Conservation (phyloP, 2,329 filamentous ascomycete species). For the Fusarium vanettenii region DNA sequence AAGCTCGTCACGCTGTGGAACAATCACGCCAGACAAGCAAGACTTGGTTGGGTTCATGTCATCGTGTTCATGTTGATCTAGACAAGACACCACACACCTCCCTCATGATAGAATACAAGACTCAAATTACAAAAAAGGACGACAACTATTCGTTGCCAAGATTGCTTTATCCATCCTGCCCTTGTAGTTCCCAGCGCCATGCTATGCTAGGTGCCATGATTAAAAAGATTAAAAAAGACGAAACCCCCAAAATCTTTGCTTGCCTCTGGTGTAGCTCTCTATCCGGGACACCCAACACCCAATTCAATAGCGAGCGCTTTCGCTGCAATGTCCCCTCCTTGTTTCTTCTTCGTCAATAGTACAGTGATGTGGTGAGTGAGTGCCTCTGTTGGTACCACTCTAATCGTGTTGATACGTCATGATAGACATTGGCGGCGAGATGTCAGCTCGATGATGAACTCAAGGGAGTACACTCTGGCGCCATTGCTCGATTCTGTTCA, state of each 20-base stretch:
- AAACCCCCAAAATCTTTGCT: slow-evolving; percentile 6
- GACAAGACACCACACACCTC: slow-evolving; percentile 2
- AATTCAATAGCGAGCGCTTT: slow-evolving; percentile 9
- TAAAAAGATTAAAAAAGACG: slow-evolving; percentile 20
- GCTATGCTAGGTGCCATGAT: slow-evolving; percentile 41
- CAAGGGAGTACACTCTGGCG: slow-evolving; percentile 54
- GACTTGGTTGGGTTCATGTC: slow-evolving; percentile 13
- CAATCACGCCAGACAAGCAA: not conserved
- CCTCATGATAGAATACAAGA: not conserved
- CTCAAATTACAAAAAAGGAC: slow-evolving; percentile 14
- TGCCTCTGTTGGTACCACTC: not conserved
- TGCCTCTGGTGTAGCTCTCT: slow-evolving; percentile 10
- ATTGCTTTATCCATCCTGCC: slow-evolving; percentile 25
- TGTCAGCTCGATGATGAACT: not conserved
- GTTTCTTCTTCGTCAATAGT: slow-evolving; percentile 17
- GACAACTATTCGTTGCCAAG: slow-evolving; percentile 15
- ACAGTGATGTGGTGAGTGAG: slow-evolving; percentile 7
- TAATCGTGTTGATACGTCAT: not conserved
- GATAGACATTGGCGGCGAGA: not conserved
- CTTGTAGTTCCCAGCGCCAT: slow-evolving; percentile 37
- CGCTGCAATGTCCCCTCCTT: not conserved
- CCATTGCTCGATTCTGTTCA: slow-evolving; percentile 57
- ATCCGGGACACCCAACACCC: slow-evolving; percentile 30
- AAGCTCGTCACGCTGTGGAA: not conserved
- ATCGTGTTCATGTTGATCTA: slow-evolving; percentile 15